These are phyloP conservation scores for Achaetomiella virescens DNA, from an alignment of 495 filamentous ascomycete species.

Conservation along the genomic window DNA sequence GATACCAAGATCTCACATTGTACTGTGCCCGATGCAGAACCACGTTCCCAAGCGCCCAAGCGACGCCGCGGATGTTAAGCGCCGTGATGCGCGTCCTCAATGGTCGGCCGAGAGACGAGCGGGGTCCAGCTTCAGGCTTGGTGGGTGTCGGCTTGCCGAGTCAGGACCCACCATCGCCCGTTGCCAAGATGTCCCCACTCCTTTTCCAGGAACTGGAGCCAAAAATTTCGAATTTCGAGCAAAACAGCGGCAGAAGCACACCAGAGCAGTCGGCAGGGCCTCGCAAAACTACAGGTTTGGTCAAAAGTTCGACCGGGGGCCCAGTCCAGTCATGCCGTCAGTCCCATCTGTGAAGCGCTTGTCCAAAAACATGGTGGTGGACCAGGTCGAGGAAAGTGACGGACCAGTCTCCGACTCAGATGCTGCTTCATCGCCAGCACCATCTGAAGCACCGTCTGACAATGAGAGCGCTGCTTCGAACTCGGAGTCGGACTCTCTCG, in stretches of 20 bases:
- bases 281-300: not conserved
- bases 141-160: not conserved
- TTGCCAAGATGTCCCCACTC: not conserved
- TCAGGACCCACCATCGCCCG: not conserved
- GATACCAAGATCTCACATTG: too few relatives aligned
- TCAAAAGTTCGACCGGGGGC: not conserved
- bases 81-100: constrained; percentile 1
- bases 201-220: not conserved
- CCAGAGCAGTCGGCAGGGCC: not conserved
- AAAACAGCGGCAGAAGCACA: not conserved
- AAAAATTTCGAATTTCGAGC: constrained; percentile 12
- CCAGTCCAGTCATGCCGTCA: constrained; percentile 20
- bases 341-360: constrained; percentile 9
- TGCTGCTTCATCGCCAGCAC: constrained; percentile 3
- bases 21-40: not conserved
- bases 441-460: not conserved
- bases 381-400: not conserved
- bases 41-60: not conserved
- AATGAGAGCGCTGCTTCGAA: constrained; percentile 8
- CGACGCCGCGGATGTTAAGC: constrained; percentile 3
- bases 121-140: not conserved
- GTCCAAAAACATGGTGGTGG: not conserved
- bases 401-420: constrained; percentile 2
- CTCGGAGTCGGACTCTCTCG: constrained; percentile 45
- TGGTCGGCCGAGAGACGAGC: not conserved